phyloP scores from a whole-genome alignment of 2,329 filamentous ascomycete species.

The Fusarium sp. region DNA sequence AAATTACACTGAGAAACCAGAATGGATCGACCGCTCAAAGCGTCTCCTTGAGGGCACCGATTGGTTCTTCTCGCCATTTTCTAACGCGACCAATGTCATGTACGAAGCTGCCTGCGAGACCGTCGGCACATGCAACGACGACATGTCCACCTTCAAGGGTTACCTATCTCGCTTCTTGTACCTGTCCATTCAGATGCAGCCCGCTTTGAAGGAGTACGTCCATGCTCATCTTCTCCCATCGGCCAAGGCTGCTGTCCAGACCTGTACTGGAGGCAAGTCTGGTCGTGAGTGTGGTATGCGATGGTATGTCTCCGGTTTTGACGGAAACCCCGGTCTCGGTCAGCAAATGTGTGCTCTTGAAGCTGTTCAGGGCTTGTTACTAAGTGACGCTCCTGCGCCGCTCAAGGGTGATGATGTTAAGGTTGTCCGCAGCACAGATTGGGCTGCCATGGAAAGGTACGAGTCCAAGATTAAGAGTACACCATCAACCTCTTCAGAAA shows the following conservation, averaged over 20 bases:
- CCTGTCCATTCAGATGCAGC: conserved; percentile 67
- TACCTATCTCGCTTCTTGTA: conserved; percentile 75
- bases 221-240: conserved; percentile 62
- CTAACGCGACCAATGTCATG: conserved; percentile 70
- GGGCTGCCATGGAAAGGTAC: conserved; percentile 29
- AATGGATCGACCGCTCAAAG: conserved; percentile 67
- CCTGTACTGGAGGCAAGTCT: conserved; percentile 67
- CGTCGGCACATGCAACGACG: conserved; percentile 67
- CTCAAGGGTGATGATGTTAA: conserved; percentile 62
- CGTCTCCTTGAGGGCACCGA: conserved; percentile 64
- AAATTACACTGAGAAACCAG: conserved; percentile 66
- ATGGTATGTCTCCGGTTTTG: conserved; percentile 71
- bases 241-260: conserved; percentile 66
- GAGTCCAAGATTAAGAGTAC: conserved; percentile 34
- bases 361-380: conserved; percentile 70
- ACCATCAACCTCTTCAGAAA: conserved; percentile 14
- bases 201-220: conserved; percentile 63
- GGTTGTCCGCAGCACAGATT: conserved; percentile 53
- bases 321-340: conserved; percentile 67
- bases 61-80: conserved; percentile 66
- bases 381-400: conserved; percentile 58
- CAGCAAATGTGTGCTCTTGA: conserved; percentile 76
- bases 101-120: conserved; percentile 75
- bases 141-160: conserved; percentile 77
- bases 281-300: conserved; percentile 69